Base-by-base conservation (phyloP, 2,329 filamentous ascomycete genomes). In the Cladorrhinum sp. region DNA sequence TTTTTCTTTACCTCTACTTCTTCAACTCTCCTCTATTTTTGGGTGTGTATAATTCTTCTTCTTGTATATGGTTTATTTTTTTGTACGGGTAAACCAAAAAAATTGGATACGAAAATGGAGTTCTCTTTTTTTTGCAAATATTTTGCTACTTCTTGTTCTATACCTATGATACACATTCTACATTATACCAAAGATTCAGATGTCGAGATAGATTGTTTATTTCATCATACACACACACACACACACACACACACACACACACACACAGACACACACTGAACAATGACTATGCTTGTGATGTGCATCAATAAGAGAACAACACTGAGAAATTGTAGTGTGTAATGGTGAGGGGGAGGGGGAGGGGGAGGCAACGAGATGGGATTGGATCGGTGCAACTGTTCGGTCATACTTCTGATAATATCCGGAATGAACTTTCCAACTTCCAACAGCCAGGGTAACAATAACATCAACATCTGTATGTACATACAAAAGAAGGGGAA, bases 381-480 rank as follows among this genome's bases (percentile, higher is more conserved):
- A 27, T 27, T 22, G n/a, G n/a, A 12, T 55, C 53, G 53, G 53
- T 45, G 41, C 12, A n/a, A 32, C 49, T 56, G 18, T 45, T 56
- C 53, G 53, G 53, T 7, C 53, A 12, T 56, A 38, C n/a, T 18
- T 41, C 16, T 48, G 32, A 22, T 10, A 49, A 56, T 56, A 56
- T 38, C 53, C 53, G 53, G 53, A 49, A 56, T 56, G 36, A 32
- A 25, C 23, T 25, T 36, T 36, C 20, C 10, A 32, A n/a, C n/a
- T n/a, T n/a, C n/a, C n/a, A n/a, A n/a, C 23, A 20, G 29, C 29
- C 29, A 32, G 13, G 7, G 29, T 32, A 7, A 32, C 36, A 41
- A 13, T 3, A n/a, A 41, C 10, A 41, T 32, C 7, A 18, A 18
- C 6, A 41, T 13, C 27, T 32, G 27, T 32, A 32, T 6, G 27